Evolutionary conservation across 805 yeast species (phyloP), one percentile per base, ranked within the genome.

Genomic region (Suhomyces sp.): DNA sequence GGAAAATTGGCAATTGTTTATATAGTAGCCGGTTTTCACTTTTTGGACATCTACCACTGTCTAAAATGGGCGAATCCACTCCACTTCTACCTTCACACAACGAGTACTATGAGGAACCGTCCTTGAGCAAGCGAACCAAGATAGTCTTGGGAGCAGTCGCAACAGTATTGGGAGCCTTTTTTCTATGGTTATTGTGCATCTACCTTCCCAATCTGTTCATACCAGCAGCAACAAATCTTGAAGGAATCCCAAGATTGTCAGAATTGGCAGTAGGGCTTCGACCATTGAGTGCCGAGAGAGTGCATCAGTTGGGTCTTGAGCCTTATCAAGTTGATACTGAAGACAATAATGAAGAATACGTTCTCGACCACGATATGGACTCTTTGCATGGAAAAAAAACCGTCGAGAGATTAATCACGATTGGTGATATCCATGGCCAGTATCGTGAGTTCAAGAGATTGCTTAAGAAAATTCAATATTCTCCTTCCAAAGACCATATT

Each of bases 341-440:
- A 15, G 41, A 53, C 9, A 53, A 47, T 15, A 53, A 49, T 15
- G 51, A 27, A 29, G 47, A 41, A 6, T 49, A 15, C 3, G 46
- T 43, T 46, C n/a, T 44, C 15, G 13, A 31, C 22, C 17, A 20
- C 5, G 25, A 25, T 2, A 12, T 25, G 31, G 31, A 27, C n/a
- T 27, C n/a, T n/a, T n/a, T 12, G 27, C 15, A 19, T 40, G 43
- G 20, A 19, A 19, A 22, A 27, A 7, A 33, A 41, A 25, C 27
- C 33, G 67, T 62, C 8, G 75, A 75, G 40, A 73, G 96, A 53
- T 62, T 87, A 13, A 75, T 93, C 3, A 63, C 90, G 45, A 76
- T 92, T 22, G 97, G 98, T 3, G 98, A 92, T 65, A 82, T 92
- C 20, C 98, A 92, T 69, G 97, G 97, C 1, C 84, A 85, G 58